Conservation (phyloP, 1,284 basidiomycete species). For the Agaricales sp. region DNA sequence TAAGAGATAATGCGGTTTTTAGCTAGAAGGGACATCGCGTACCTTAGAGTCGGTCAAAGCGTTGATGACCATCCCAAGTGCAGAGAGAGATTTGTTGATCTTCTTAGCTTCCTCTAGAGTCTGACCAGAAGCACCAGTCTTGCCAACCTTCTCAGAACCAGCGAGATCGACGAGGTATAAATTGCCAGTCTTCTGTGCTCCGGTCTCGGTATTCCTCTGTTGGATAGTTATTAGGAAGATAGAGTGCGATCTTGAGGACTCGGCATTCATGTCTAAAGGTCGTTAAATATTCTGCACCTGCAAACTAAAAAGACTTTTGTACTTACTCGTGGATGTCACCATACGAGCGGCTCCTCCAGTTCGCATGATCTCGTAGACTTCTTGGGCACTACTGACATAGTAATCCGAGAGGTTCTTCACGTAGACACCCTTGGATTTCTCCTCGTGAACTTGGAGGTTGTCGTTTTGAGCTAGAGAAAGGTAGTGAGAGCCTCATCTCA, state of each 20-base stretch:
- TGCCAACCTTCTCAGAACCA: constrained; percentile 98
- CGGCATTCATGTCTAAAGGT: constrained; percentile 93
- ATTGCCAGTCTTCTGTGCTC: constrained; percentile 93
- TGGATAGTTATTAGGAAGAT: constrained; percentile 98
- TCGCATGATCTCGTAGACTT: constrained; percentile 99
- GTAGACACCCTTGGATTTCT: constrained; percentile 96
- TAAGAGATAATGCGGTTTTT: constrained; percentile 8
- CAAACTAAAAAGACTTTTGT: constrained; percentile 2
- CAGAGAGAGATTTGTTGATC: constrained; percentile 98
- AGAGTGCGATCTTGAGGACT: constrained; percentile 97
- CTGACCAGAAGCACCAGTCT: constrained; percentile 98
- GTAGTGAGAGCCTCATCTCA: constrained; percentile 7
- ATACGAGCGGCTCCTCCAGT: constrained; percentile 88
- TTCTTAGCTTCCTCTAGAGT: constrained; percentile 99
- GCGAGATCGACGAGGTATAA: constrained; percentile 97
- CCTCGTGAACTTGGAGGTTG: constrained; percentile 97
- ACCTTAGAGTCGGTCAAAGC: constrained; percentile 95
- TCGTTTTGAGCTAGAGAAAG: constrained; percentile 81
- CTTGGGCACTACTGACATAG: constrained; percentile 93
- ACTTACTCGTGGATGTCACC: constrained; percentile 90
- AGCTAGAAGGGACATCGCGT: constrained; percentile 14
- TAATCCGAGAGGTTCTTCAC: constrained; percentile 98
- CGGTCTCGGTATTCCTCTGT: constrained; percentile 93
- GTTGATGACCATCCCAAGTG: constrained; percentile 99
- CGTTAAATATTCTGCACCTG: constrained; percentile 3